Conservation (phyloP, 2,329 filamentous ascomycete species). For the Sclerotinia sclerotiorum region DNA sequence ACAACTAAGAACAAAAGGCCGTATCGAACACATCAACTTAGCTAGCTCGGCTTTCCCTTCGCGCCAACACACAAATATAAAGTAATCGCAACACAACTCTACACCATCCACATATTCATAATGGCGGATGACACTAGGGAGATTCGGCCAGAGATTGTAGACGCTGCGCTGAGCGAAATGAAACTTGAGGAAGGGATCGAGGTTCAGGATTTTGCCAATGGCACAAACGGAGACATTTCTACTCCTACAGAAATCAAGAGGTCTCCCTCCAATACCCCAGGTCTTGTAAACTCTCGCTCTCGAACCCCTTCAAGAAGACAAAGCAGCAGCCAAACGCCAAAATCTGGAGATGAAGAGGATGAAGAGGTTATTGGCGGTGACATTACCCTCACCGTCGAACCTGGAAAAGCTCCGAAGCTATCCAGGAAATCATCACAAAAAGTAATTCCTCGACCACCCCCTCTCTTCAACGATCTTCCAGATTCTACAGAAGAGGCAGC, state of each 20-base stretch:
- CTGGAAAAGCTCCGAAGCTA: conserved; percentile 67
- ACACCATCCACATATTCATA: conserved; percentile 18
- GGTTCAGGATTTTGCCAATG: conserved; percentile 32
- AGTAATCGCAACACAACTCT: conserved; percentile 18
- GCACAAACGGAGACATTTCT: conserved; percentile 30
- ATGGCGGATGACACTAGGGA: conserved; percentile 39
- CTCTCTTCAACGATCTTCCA: conserved; percentile 71
- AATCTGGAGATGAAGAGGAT: conserved; percentile 42
- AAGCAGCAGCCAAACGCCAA: conserved; percentile 37
- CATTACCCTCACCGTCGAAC: conserved; percentile 62
- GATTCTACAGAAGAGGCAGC: conserved; percentile 77
- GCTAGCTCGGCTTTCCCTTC: conserved; percentile 18
- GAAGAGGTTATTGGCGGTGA: conserved; percentile 57
- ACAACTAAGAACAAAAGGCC: conserved; percentile 15
- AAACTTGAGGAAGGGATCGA: conserved; percentile 37
- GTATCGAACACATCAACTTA: conserved; percentile 14
- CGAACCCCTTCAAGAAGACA: conserved; percentile 34
- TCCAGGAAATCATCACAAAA: conserved; percentile 75
- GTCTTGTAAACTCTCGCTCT: conserved; percentile 30
- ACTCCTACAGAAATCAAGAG: conserved; percentile 28
- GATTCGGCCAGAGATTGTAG: conserved; percentile 36
- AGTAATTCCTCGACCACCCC: conserved; percentile 58
- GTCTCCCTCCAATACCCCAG: conserved; percentile 36
- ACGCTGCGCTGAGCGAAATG: conserved; percentile 40
- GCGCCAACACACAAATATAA: conserved; percentile 16